Evolutionary conservation across 2,329 filamentous ascomycete species (phyloP), one percentile per base, ranked within the genome.

Genomic region (Phyllosticta citrichinensis): DNA sequence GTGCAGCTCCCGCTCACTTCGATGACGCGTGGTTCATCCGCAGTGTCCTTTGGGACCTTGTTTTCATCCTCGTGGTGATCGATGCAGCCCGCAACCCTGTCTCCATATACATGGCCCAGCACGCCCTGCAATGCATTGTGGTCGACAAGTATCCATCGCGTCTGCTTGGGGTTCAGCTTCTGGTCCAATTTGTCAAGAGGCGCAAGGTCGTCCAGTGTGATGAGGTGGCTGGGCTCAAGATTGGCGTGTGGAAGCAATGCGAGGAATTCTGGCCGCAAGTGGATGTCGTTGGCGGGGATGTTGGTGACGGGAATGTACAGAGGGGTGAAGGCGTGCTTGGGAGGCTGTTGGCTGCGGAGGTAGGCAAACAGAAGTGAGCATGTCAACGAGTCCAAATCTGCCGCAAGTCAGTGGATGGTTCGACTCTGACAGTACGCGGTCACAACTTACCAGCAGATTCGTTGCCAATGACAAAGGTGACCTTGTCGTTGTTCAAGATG

Each of bases 341-440:
- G 78, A 3, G 81, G 75, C 4, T 80, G 71, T 68, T 85, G 81
- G 35, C 84, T 87, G 64, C 84, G 83, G 47, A 93, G 77, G 73
- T 92, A 94, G 61, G 89, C 87, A 63, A 87, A 84, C 25, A 92
- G 74, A 19, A 94, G 75, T 25, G 89, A 83, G 27, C 84, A 87
- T 72, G 87, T 89, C 66, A 94, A 81, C 1, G 89, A 92, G 75
- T 94, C 89, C 60, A 94, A 85, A 66, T 94, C 89, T 88, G 73
- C 17, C 19, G 12, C 19, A 57, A 57, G 6, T 47, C 14, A 25
- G 25, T 25, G 8, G 9, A 30, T 17, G 11, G 33, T 40, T 40
- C n/a, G 53, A 53, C 27, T 56, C 22, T 40, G n/a, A 51, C 17
- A 58, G 65, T 51, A 55, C 25, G 40, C 35, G 56, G 33, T 50